These are phyloP conservation scores for Caryopteris hybrid DNA, from an alignment of 305 asterid genomes.

Conservation along the genomic window DNA sequence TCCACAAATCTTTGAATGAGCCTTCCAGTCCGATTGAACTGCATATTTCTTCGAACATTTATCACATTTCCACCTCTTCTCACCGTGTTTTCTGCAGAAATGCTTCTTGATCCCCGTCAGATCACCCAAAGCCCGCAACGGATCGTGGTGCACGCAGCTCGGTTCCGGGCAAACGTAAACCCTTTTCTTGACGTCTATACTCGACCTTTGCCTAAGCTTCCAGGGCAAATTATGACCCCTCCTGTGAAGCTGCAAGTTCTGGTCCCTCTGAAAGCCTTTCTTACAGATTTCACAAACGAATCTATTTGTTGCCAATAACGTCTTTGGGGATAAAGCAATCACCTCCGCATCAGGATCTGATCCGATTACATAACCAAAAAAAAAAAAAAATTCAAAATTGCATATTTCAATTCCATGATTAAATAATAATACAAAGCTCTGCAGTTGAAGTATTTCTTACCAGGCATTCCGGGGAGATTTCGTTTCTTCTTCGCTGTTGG, in stretches of 20 bases:
- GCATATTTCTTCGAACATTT: constrained; percentile 58
- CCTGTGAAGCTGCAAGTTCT: constrained; percentile 59
- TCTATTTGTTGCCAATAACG: constrained; percentile 55
- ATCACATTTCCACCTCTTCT: constrained; percentile 66
- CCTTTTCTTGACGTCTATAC: constrained; percentile 39
- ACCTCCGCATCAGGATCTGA: constrained; percentile 67
- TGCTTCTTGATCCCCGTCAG: constrained; percentile 65
- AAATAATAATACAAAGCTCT: neutral
- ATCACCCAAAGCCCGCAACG: constrained; percentile 55
- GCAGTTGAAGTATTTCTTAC: constrained; percentile 25
- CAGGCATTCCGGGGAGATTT: constrained; percentile 89
- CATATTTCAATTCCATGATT: neutral
- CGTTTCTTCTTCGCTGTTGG: constrained; percentile 58
- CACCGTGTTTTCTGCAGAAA: constrained; percentile 62
- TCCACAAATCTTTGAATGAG: constrained; percentile 61
- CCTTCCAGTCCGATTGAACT: constrained; percentile 61
- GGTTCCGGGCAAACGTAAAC: constrained; percentile 60
- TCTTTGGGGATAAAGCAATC: constrained; percentile 55
- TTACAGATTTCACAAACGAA: constrained; percentile 59
- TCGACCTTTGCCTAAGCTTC: constrained; percentile 51
- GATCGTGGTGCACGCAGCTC: constrained; percentile 51
- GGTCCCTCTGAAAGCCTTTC: constrained; percentile 65
- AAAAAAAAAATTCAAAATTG: neutral
- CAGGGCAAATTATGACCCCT: constrained; percentile 68
- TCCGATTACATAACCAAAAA: constrained; percentile 17